phyloP scores from a whole-genome alignment of 208 protist genomes.

The Novymonas esmeraldas region DNA sequence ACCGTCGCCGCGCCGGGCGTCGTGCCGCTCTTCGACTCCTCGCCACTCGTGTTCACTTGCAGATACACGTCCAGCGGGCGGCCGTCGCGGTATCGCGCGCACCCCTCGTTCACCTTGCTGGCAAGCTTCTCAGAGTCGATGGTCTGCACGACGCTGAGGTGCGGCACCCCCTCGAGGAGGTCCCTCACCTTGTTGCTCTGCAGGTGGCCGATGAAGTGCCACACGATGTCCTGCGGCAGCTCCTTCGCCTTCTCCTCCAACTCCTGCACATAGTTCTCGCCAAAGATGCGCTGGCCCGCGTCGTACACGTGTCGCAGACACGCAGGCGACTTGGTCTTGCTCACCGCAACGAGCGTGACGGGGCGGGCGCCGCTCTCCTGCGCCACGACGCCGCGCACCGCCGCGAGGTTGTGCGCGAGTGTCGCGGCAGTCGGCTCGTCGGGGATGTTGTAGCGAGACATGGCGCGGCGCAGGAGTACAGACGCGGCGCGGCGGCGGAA shows the following conservation, averaged over 20 bases:
- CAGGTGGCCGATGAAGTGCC: constrained; percentile 98
- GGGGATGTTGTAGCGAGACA: constrained; percentile 64
- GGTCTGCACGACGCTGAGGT: constrained; percentile 90
- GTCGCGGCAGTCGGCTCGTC: constrained; percentile 54
- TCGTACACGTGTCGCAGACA: constrained; percentile 69
- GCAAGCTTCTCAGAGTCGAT: constrained; percentile 94
- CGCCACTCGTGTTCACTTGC: constrained; percentile 96
- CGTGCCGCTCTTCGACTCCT: constrained; percentile 93
- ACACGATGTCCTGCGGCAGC: constrained; percentile 91
- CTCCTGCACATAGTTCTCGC: constrained; percentile 98
- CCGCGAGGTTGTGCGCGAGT: constrained; percentile 61
- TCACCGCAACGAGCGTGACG: constrained; percentile 69
- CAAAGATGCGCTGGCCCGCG: constrained; percentile 84
- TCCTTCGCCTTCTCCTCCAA: constrained; percentile 84
- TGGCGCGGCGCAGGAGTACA: constrained; percentile 15
- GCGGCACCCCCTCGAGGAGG: constrained; percentile 61
- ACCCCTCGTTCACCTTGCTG: constrained; percentile 80
- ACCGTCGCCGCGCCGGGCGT: constrained; percentile 67
- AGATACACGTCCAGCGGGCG: constrained; percentile 87
- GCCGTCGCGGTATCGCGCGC: constrained; percentile 52
- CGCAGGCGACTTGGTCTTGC: constrained; percentile 84
- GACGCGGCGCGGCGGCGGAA: background rate
- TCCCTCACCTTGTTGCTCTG: constrained; percentile 97
- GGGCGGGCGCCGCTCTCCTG: constrained; percentile 35
- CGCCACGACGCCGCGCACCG: constrained; percentile 40